Percentiles rank a stretch among this genome's conserved stretches.
phyloP scores from a whole-genome alignment of 306 rosid species.

The Vigna radiata region DNA sequence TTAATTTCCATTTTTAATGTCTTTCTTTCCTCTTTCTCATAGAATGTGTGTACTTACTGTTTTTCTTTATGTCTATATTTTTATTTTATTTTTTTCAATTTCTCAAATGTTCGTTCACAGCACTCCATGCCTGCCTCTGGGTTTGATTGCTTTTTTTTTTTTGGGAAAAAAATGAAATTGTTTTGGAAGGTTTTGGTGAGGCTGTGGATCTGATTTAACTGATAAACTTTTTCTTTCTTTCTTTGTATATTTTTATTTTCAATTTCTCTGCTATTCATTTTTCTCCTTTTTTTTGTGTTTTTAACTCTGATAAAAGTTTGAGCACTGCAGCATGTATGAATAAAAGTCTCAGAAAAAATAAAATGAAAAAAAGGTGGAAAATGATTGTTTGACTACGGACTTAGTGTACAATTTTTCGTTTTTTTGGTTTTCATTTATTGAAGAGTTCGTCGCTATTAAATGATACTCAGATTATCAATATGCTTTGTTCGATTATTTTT shows the following conservation, averaged over 20 bases:
- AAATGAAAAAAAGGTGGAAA: not conserved
- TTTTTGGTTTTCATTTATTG: not conserved
- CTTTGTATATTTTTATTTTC: not conserved
- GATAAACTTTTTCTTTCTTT: not conserved
- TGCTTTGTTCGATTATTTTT: conserved; percentile 10
- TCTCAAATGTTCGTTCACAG: not conserved
- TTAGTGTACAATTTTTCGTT: not conserved
- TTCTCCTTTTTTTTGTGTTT: not conserved
- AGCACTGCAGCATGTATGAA: not conserved
- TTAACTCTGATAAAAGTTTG: not conserved
- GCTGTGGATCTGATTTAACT: conserved; percentile 41
- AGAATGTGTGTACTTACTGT: not conserved
- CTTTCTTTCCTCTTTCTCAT: not conserved
- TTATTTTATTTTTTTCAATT: not conserved
- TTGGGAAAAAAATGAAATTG: no score
- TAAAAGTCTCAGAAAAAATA: not conserved
- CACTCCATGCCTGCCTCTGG: not conserved
- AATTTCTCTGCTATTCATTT: not conserved
- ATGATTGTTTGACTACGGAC: conserved; percentile 20
- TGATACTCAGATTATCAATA: conserved; percentile 11
- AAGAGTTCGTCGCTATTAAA: not conserved
- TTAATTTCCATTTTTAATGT: conserved; percentile 4
- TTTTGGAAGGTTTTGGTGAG: conserved; percentile 18
- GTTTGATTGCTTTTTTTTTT: not conserved
- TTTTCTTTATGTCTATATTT: not conserved